Evolutionary conservation across 768 basidiomycete genomes (phyloP).

Genomic region (Boletellus sp.): DNA sequence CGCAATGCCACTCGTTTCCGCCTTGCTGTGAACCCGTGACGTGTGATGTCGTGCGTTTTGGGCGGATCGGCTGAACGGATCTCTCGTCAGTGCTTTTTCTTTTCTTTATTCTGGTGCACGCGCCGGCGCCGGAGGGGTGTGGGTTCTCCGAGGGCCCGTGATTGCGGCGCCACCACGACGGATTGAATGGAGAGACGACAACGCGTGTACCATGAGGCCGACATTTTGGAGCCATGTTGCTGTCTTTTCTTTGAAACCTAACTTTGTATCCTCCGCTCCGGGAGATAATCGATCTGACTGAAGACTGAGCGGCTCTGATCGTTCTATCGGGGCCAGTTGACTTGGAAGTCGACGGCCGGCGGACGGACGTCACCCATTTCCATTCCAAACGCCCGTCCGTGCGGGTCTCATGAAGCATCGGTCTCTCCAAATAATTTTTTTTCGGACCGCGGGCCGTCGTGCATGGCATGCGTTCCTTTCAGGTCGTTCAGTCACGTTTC

Average conservation of each 20-base stretch:
- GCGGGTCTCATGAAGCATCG: too few species aligned
- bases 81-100: slow-evolving; percentile 5
- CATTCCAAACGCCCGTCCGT: too few species aligned
- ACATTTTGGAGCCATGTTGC: neutral
- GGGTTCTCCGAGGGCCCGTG: slow-evolving; percentile 23
- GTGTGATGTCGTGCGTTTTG: slow-evolving; percentile 9
- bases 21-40: slow-evolving; percentile 4
- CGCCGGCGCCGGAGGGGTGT: slow-evolving; percentile 1
- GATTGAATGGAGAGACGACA: slow-evolving; percentile 16
- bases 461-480: too few species aligned
- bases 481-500: too few species aligned
- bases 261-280: slow-evolving; percentile 9
- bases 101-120: too few species aligned
- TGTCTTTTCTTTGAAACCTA: slow-evolving; percentile 12
- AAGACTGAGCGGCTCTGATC: too few species aligned
- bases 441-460: too few species aligned
- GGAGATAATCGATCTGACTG: too few species aligned
- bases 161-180: neutral
- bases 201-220: slow-evolving; percentile 26
- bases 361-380: too few species aligned
- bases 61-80: slow-evolving; percentile 19
- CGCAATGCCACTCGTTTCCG: slow-evolving; percentile 15
- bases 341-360: too few species aligned
- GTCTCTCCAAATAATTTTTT: too few species aligned
- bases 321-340: too few species aligned